These are phyloP conservation scores for Penicillium sp. DNA, from an alignment of 2,329 filamentous ascomycete genomes.

Conservation along the genomic window DNA sequence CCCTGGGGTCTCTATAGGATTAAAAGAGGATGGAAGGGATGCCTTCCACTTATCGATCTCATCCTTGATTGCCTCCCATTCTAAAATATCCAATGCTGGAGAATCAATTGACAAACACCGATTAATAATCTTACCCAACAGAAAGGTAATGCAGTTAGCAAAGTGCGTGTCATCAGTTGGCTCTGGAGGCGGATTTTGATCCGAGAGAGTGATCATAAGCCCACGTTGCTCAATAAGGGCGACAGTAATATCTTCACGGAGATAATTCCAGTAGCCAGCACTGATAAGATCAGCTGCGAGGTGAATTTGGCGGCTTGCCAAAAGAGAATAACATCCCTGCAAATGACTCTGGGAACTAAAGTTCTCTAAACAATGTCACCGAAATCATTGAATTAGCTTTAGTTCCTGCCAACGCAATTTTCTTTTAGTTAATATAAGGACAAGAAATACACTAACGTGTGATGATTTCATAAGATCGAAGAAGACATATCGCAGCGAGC, in stretches of 20 bases:
- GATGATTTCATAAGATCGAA: slow-evolving; percentile 54
- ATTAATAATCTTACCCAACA: slow-evolving; percentile 51
- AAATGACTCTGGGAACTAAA: slow-evolving; percentile 39
- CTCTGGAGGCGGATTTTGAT: slow-evolving; percentile 14
- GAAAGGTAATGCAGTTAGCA: slow-evolving; percentile 46
- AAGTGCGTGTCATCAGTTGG: slow-evolving; percentile 31
- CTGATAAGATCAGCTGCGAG: slow-evolving; percentile 33
- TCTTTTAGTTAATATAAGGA: neutral
- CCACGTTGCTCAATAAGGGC: slow-evolving; percentile 49
- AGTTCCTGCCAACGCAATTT: neutral
- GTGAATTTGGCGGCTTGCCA: slow-evolving; percentile 12
- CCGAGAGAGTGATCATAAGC: slow-evolving; percentile 44
- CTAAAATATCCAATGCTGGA: neutral
- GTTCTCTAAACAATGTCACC: slow-evolving; percentile 30
- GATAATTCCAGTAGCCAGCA: slow-evolving; percentile 55
- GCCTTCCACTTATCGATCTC: slow-evolving; percentile 35
- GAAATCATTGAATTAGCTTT: neutral
- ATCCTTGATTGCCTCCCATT: slow-evolving; percentile 18
- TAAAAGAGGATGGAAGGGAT: slow-evolving; percentile 30
- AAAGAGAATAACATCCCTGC: too few species aligned
- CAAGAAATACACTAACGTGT: slow-evolving; percentile 33
- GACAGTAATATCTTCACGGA: slow-evolving; percentile 58
- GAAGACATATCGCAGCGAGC: slow-evolving; percentile 50
- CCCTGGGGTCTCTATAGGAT: too few species aligned
- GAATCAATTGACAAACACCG: slow-evolving; percentile 29